phyloP scores from a whole-genome alignment of 78 protist genomes.

The Paratrimastix pyriformis region DNA sequence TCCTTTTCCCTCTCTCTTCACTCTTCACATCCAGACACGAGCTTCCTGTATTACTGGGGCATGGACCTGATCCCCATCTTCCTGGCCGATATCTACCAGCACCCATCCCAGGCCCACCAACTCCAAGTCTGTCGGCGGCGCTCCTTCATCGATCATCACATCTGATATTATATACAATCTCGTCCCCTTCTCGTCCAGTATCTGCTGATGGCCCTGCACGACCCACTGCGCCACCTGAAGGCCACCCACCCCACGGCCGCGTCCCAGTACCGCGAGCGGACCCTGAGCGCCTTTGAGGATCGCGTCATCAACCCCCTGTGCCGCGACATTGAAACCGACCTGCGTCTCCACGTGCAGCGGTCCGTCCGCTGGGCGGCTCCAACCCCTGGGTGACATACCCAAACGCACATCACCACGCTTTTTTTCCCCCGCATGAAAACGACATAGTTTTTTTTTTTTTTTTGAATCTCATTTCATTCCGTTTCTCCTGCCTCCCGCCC shows the following conservation, averaged over 20 bases:
- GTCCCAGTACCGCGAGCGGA: no score
- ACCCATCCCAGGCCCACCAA: slow-evolving; percentile 42
- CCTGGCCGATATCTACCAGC: slow-evolving; percentile 36
- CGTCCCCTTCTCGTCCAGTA: neutral
- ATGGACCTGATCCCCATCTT: slow-evolving; percentile 50
- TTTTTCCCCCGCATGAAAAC: no score
- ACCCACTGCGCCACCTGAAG: slow-evolving; percentile 6
- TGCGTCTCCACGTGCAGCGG: slow-evolving; percentile 64
- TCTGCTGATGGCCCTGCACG: neutral
- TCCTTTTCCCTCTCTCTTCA: slow-evolving; percentile 8
- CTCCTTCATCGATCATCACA: neutral
- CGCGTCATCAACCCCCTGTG: slow-evolving; percentile 63
- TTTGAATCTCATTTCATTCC: no score
- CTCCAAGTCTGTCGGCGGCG: slow-evolving; percentile 3
- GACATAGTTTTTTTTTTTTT: no score
- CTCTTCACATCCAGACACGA: slow-evolving; percentile 45
- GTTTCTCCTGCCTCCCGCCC: neutral
- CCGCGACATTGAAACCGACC: slow-evolving; percentile 66
- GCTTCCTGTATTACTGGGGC: slow-evolving; percentile 59
- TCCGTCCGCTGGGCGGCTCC: slow-evolving; percentile 6
- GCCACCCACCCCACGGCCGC: no score
- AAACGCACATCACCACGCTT: no score
- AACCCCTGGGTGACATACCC: neutral
- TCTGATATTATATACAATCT: neutral
- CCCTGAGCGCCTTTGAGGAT: no score